Base-by-base conservation (phyloP, 768 basidiomycete genomes). In the Mycena albidolilacea region DNA sequence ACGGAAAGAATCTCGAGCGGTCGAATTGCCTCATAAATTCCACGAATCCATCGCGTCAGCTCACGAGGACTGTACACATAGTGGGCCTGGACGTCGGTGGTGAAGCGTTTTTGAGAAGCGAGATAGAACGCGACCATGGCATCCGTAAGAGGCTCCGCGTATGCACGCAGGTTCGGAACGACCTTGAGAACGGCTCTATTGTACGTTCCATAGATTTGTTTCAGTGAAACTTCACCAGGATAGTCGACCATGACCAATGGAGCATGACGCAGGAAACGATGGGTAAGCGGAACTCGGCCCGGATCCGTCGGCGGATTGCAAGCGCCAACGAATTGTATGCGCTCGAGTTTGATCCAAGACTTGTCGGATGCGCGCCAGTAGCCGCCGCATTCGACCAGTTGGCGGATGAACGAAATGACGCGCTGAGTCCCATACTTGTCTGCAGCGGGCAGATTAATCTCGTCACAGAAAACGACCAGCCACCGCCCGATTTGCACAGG, bases 401-500 rank as follows among this genome's bases (percentile, higher is more conserved):
- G 98, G 66, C 98, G 93, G 73, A 99, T 89, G 88, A 99, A 99
- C 2, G 97, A 98, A 79, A 99, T 99, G 79, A 99, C 98, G 35
- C 96, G 90, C 81, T 99, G 98, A 6, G 98, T 99, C 4, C 98
- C 98, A 78, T 99, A 99, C 83, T 97, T 97, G 87, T 99, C 98
- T 10, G 92, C 88, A 17, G 98, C 96, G 3, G 98, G 98, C 5
- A 99, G 85, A 80, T 99, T 99, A 87, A 99, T 99, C 82, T 99
- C 98, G 81, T 99, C 98, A 81, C 98, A 99, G 85, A 99, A 99
- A n/a, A 99, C 93, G 43, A 99, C 97, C 61, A 99, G 89, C 98
- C 98, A 99, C 58, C 97, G 92, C 37, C 97, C 97, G 73, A 98
- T 96, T 79, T 98, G 97, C 5, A 93, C 84, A 11, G 98, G 98